Evolutionary conservation across 495 filamentous ascomycete species (phyloP).

Genomic region (Margaritispora aquatica): DNA sequence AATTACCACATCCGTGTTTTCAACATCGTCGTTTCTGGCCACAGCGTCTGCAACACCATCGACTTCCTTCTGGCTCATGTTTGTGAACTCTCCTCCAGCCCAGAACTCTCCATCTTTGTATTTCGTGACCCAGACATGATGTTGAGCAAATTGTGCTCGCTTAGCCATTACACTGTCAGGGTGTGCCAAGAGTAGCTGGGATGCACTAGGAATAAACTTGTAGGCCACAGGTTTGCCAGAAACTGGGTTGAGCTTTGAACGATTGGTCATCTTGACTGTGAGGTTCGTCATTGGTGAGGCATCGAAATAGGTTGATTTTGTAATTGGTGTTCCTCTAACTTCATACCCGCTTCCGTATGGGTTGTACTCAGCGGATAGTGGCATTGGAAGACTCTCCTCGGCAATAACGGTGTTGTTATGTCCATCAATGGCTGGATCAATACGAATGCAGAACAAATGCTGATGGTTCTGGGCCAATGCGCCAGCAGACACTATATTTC

Average conservation of each 20-base stretch:
- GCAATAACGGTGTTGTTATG: slow-evolving; percentile 60
- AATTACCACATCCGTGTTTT: slow-evolving; percentile 48
- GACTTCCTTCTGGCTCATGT: slow-evolving; percentile 63
- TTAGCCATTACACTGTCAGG: slow-evolving; percentile 58
- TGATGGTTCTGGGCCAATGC: slow-evolving; percentile 81
- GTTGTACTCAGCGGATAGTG: slow-evolving; percentile 63
- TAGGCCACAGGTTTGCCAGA: slow-evolving; percentile 73
- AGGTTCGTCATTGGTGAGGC: slow-evolving; percentile 56
- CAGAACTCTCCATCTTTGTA: slow-evolving; percentile 75
- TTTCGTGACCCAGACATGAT: slow-evolving; percentile 72
- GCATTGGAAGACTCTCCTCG: slow-evolving; percentile 66
- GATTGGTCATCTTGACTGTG: slow-evolving; percentile 75
- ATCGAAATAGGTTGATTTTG: slow-evolving; percentile 55
- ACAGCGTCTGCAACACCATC: slow-evolving; percentile 50
- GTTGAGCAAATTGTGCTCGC: slow-evolving; percentile 76
- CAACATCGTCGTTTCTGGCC: slow-evolving; percentile 39
- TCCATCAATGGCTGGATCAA: slow-evolving; percentile 81
- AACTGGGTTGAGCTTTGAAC: slow-evolving; percentile 55
- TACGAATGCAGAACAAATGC: slow-evolving; percentile 81
- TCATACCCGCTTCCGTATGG: slow-evolving; percentile 74
- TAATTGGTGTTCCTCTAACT: slow-evolving; percentile 50
- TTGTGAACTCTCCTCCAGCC: slow-evolving; percentile 78
- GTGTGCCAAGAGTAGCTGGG: slow-evolving; percentile 73
- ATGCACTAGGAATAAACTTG: slow-evolving; percentile 65
- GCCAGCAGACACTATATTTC: slow-evolving; percentile 79